Evolutionary conservation across 257 asterid species (phyloP), one percentile per base, ranked within the genome.

Genomic region (Nicotiana attenuata): DNA sequence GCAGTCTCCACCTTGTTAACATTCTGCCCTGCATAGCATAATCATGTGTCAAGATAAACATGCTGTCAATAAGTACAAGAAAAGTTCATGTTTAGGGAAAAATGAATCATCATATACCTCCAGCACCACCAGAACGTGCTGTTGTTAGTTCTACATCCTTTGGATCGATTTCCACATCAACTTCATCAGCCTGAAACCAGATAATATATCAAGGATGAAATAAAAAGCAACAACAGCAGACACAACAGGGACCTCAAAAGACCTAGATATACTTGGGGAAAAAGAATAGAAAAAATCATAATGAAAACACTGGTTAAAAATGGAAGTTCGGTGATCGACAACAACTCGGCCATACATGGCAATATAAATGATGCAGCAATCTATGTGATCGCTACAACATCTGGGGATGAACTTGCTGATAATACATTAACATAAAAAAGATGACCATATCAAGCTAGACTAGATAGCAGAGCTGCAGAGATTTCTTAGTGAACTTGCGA

Each of bases 1-100:
- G 98, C 99, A 17, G 98, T 96, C 92, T 96, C 99, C 91, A 96
- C 99, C 93, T 96, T 96, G 90, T 96, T 96, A 66, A 96, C 99
- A 91, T 96, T 96, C 89, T 96, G 99, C 84, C 99, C 98, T 96
- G 97, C 89, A 89, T 29, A 80, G 82, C 83, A 84, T 82, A 85
- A 73, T 61, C 81, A 84, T 80, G 78, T 55, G 61, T 59, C 41
- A 33, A 38, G 38, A 75, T 50, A 15, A 15, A 33, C 63, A 75
- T 4, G 47, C 11, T 41, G 41, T 75, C 45, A 16, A 15, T 6
- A 26, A 75, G 45, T 19, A 47, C 79, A 24, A 24, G 22, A 73
- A 29, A 65, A 73, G 41, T 26, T 24, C 63, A 71, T 20, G 78
- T 14, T 11, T 20, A 75, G 41, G 60, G 79, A 50, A 41, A 52